Evolutionary conservation across 805 yeast species (phyloP).

Genomic region (Wickerhamiella kurtzmanii): DNA sequence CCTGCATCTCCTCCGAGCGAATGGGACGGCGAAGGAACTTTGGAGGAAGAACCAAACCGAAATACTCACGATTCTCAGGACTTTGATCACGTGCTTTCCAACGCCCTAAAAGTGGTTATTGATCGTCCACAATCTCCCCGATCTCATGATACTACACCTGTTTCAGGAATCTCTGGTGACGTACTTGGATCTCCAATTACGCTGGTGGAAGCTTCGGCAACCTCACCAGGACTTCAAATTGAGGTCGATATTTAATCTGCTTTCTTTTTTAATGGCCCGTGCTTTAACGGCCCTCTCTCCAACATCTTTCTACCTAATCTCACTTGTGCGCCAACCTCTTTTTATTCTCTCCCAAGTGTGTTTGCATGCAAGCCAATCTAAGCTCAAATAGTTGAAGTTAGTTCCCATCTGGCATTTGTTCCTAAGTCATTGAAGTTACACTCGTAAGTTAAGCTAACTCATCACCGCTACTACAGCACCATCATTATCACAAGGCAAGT

Average conservation of each 20-base stretch:
- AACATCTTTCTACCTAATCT: no score
- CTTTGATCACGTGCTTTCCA: slow-evolving; percentile 12
- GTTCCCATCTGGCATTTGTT: no score
- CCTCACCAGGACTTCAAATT: not conserved
- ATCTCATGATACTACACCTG: not conserved
- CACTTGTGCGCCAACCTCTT: no score
- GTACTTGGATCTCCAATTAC: not conserved
- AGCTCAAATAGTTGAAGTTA: no score
- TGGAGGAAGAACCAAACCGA: slow-evolving; percentile 19
- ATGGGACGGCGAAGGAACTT: slow-evolving; percentile 11
- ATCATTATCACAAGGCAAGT: no score
- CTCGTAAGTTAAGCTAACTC: no score
- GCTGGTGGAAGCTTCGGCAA: not conserved
- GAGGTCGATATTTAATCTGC: not conserved
- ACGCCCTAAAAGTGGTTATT: slow-evolving; percentile 9
- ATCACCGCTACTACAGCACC: no score
- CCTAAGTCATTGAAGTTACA: no score
- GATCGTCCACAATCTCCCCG: not conserved
- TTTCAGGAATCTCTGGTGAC: not conserved
- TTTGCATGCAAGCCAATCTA: no score
- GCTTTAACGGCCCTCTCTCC: no score
- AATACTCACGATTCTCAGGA: slow-evolving; percentile 14
- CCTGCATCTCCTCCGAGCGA: slow-evolving; percentile 20
- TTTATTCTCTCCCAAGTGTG: no score
- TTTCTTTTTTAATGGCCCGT: no score